These are phyloP conservation scores for Plantago ovata DNA, from an alignment of 257 asterid genomes.

Conservation along the genomic window DNA sequence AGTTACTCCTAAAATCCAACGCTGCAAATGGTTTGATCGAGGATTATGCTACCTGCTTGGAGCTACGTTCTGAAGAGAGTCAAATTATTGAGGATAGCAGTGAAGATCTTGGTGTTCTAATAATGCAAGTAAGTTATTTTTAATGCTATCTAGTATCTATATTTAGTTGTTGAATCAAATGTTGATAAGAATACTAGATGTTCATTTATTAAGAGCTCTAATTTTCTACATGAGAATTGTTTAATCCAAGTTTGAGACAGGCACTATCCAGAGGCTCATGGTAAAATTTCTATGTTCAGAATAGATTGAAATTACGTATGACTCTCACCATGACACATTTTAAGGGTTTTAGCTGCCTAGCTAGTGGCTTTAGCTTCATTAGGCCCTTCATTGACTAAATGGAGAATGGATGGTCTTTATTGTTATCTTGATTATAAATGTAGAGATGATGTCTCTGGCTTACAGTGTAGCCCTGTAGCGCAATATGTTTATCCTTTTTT, in stretches of 20 bases:
- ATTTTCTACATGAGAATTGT: not conserved
- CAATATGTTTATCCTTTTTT: conserved; percentile 3
- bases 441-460: not conserved
- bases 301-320: too few relatives aligned
- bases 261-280: too few relatives aligned
- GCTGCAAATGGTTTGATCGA: conserved; percentile 67
- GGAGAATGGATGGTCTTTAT: not conserved
- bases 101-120: conserved; percentile 77
- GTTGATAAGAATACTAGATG: not conserved
- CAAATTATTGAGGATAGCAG: conserved; percentile 77
- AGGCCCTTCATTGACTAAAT: not conserved
- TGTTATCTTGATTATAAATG: not conserved
- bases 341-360: too few relatives aligned
- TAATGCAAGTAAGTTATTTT: conserved; percentile 72
- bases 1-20: conserved; percentile 71
- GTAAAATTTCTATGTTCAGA: too few relatives aligned
- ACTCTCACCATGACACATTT: too few relatives aligned
- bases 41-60: conserved; percentile 97
- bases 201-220: not conserved
- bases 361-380: not conserved
- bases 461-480: not conserved
- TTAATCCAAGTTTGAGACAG: too few relatives aligned
- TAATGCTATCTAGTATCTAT: conserved; percentile 9
- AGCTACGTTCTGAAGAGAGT: conserved; percentile 81
- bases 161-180: not conserved